Evolutionary conservation across 495 filamentous ascomycete genomes (phyloP).

Genomic region (Penicillium salamii): DNA sequence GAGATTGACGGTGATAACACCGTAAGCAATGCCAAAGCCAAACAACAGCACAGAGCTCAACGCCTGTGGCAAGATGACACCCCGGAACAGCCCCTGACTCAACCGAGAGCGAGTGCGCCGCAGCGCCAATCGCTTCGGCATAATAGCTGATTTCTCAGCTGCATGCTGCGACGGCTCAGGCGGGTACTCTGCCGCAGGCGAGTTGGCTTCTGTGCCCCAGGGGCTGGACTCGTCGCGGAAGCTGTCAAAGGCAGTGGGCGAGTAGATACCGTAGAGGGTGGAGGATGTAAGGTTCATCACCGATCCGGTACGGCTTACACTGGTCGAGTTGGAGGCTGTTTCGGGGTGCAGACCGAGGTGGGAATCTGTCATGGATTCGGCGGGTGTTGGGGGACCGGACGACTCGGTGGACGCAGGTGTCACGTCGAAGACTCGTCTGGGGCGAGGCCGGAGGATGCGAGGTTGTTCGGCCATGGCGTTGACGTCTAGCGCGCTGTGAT

Average conservation of each 20-base stretch:
- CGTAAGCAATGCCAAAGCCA: constrained; percentile 78
- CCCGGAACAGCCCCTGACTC: constrained; percentile 42
- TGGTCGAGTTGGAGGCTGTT: constrained; percentile 24
- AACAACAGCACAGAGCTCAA: constrained; percentile 68
- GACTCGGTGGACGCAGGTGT: constrained; percentile 53
- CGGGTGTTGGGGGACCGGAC: constrained; percentile 47
- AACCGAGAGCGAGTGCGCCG: constrained; percentile 37
- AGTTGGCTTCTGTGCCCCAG: constrained; percentile 71
- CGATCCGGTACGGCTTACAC: constrained; percentile 65
- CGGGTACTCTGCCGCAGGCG: constrained; percentile 41
- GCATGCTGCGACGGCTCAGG: constrained; percentile 23
- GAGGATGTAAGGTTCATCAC: constrained; percentile 84
- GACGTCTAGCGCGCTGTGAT: not conserved
- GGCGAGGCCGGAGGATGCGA: constrained; percentile 66
- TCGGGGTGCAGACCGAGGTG: constrained; percentile 30
- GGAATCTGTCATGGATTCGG: constrained; percentile 34
- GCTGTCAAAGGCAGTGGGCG: constrained; percentile 56
- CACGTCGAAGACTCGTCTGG: constrained; percentile 71
- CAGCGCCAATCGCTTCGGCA: constrained; percentile 30
- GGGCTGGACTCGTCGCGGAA: constrained; percentile 53
- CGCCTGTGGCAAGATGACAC: constrained; percentile 43
- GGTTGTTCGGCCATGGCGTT: constrained; percentile 44
- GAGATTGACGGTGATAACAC: constrained; percentile 78
- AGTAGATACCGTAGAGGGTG: constrained; percentile 89
- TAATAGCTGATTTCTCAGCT: constrained; percentile 25